A percentile compares a stretch with the other conserved stretches of the same genome.
Conservation (phyloP, 306 rosid species). For the Lagenaria siceraria region DNA sequence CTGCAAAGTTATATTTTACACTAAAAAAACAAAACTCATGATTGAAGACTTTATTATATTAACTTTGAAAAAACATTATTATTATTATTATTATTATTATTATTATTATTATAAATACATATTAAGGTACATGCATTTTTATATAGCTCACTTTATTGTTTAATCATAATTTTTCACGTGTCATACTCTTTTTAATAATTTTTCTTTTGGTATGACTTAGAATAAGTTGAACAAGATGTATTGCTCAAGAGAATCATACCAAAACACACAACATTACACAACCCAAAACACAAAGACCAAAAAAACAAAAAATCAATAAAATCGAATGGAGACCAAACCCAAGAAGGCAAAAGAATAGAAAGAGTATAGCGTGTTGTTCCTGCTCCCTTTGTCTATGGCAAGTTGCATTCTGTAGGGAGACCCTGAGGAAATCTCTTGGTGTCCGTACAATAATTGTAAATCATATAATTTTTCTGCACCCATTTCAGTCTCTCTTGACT, state of each 20-base stretch:
- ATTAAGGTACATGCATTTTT: too few species aligned
- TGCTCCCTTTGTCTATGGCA: not conserved
- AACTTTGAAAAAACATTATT: too few species aligned
- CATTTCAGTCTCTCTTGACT: slow-evolving; percentile 24
- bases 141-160: too few species aligned
- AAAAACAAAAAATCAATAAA: not conserved
- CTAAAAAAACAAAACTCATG: too few species aligned
- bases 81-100: too few species aligned
- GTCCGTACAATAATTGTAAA: slow-evolving; percentile 56
- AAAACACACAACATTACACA: not conserved
- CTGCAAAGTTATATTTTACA: too few species aligned
- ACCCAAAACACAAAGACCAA: not conserved
- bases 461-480: slow-evolving; percentile 61
- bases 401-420: slow-evolving; percentile 35
- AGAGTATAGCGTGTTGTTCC: not conserved
- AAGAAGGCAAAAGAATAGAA: not conserved
- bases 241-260: not conserved
- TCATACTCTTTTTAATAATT: too few species aligned
- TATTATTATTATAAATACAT: too few species aligned
- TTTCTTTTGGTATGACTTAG: too few species aligned
- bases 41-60: too few species aligned
- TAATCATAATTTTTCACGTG: too few species aligned
- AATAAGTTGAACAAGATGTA: too few species aligned
- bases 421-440: slow-evolving; percentile 47
- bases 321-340: not conserved